Evolutionary conservation across 2,329 filamentous ascomycete species (phyloP).

Genomic region (Fusarium tjaetaba): DNA sequence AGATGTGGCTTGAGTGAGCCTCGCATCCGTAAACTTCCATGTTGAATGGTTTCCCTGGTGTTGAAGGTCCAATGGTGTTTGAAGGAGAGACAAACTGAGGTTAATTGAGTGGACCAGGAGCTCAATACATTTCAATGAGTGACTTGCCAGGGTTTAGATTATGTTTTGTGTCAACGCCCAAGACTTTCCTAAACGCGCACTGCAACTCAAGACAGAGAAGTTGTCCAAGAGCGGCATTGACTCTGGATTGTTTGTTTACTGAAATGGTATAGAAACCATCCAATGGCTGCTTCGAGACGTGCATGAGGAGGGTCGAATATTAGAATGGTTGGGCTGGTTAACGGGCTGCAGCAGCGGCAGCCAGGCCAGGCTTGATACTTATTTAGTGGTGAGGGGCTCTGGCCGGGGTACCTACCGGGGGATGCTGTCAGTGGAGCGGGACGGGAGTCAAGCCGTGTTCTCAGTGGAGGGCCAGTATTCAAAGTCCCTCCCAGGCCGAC

Average conservation of each 20-base stretch:
- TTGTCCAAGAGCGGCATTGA: neutral
- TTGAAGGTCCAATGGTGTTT: constrained; percentile 19
- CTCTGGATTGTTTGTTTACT: constrained; percentile 4
- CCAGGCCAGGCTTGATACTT: constrained; percentile 16
- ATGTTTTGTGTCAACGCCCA: constrained; percentile 8
- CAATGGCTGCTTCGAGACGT: constrained; percentile 6
- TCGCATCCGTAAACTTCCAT: neutral
- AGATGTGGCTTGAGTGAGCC: neutral
- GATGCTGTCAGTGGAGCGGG: constrained; percentile 38
- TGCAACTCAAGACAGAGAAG: neutral
- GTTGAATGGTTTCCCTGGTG: neutral
- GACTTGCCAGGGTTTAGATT: neutral
- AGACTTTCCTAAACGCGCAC: constrained; percentile 15
- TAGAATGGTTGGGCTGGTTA: constrained; percentile 19
- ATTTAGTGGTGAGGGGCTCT: constrained; percentile 21
- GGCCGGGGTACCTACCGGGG: constrained; percentile 14
- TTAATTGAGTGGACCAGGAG: constrained; percentile 19
- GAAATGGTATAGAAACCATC: neutral
- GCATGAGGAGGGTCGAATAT: constrained; percentile 13
- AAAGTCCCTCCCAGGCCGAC: constrained; percentile 26
- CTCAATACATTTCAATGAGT: constrained; percentile 21
- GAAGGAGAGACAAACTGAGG: constrained; percentile 28
- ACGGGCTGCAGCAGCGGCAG: constrained; percentile 25
- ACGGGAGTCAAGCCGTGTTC: constrained; percentile 26
- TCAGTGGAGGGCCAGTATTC: constrained; percentile 33